Evolutionary conservation across 371 early-diverging fungal genomes (phyloP).

Genomic region (Amoeboaphelidium protococcarum): DNA sequence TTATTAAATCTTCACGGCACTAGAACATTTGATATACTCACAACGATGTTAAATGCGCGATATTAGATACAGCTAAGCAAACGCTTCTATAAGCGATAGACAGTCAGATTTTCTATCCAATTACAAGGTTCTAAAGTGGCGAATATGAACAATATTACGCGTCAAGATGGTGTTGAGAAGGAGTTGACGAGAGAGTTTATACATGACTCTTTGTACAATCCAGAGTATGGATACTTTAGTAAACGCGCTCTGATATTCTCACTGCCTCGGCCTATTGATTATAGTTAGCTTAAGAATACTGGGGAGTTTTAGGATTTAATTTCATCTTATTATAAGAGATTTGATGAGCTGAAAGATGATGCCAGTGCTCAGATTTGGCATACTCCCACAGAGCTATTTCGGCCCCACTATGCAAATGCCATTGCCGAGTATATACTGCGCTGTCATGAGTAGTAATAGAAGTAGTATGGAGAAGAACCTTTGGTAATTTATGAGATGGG

Average conservation of each 20-base stretch:
- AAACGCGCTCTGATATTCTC: slow-evolving; percentile 73
- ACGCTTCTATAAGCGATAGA: too few species aligned
- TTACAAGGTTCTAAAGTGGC: too few species aligned
- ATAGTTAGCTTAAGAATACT: slow-evolving; percentile 41
- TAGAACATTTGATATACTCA: too few species aligned
- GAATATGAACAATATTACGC: too few species aligned
- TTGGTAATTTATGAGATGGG: slow-evolving; percentile 81
- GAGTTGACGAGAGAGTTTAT: slow-evolving; percentile 50
- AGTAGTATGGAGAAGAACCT: slow-evolving; percentile 10
- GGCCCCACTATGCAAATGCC: slow-evolving; percentile 74
- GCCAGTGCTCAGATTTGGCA: slow-evolving; percentile 75
- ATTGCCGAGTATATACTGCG: slow-evolving; percentile 59
- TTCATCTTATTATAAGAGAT: slow-evolving; percentile 44
- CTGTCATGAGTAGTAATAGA: slow-evolving; percentile 13
- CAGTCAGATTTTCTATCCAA: too few species aligned
- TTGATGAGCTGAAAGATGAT: slow-evolving; percentile 21
- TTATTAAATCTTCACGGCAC: too few species aligned
- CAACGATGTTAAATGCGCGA: too few species aligned
- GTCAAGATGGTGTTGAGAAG: too few species aligned
- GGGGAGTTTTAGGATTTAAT: slow-evolving; percentile 51
- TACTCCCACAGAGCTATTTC: slow-evolving; percentile 79
- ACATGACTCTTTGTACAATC: slow-evolving; percentile 81
- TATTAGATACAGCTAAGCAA: too few species aligned
- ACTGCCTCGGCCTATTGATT: slow-evolving; percentile 25
- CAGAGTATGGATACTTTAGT: slow-evolving; percentile 83